Percentiles rank a stretch among this genome's conserved stretches.
Conservation (phyloP, 768 basidiomycete genomes). For the Pholiota microspora region DNA sequence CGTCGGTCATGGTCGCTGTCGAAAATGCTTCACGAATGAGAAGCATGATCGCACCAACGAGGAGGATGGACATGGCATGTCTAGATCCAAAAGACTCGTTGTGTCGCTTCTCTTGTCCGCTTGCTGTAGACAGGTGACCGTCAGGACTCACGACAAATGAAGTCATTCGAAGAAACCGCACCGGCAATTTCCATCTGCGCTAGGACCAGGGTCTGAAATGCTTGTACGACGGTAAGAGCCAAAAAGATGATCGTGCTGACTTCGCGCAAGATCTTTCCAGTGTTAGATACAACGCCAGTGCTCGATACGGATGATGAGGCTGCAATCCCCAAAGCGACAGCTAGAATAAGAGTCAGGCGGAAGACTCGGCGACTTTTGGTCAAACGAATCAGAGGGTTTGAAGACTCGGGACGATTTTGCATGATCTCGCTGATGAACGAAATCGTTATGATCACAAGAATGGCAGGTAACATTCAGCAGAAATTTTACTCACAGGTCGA, state of each 20-base stretch:
- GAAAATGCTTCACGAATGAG: conserved; percentile 36
- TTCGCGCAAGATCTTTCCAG: conserved; percentile 26
- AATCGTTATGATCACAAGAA: neutral
- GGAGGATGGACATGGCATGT: conserved; percentile 30
- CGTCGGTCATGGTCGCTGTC: conserved; percentile 28
- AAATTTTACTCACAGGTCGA: conserved; percentile 33
- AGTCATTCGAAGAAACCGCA: conserved; percentile 5
- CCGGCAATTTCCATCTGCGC: conserved; percentile 20
- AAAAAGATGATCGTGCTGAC: conserved; percentile 36
- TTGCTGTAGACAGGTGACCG: neutral
- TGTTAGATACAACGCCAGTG: conserved; percentile 7
- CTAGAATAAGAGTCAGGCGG: conserved; percentile 24
- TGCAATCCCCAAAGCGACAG: conserved; percentile 32
- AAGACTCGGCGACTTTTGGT: conserved; percentile 31
- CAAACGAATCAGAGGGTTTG: conserved; percentile 19
- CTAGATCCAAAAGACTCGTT: conserved; percentile 22
- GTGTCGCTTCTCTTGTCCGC: conserved; percentile 1
- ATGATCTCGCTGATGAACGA: conserved; percentile 18
- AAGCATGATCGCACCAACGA: conserved; percentile 30
- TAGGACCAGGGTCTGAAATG: conserved; percentile 27
- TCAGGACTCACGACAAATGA: too few species aligned
- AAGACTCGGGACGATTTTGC: conserved; percentile 10
- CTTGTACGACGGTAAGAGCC: conserved; percentile 31
- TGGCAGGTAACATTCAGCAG: neutral
- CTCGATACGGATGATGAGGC: conserved; percentile 1